Conservation (phyloP, 345 rosid genomes). For the Passiflora organensis region DNA sequence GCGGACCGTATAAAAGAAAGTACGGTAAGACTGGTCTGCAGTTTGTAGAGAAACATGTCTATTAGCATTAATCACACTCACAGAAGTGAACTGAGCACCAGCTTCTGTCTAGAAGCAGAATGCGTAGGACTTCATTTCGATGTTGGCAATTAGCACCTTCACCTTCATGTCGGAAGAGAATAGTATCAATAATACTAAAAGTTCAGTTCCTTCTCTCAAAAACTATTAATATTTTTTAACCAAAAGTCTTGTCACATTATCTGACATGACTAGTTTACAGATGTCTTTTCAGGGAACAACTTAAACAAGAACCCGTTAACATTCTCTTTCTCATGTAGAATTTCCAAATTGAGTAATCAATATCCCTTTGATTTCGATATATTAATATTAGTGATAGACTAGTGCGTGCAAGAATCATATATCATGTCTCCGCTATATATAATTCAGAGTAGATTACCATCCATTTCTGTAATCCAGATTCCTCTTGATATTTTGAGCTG, state of each 20-base stretch:
- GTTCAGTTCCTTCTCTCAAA: too few relatives aligned
- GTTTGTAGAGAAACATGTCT: slow-evolving; percentile 24
- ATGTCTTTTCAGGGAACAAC: too few relatives aligned
- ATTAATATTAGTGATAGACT: slow-evolving; percentile 9
- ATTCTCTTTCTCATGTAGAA: background rate
- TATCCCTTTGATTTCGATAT: background rate
- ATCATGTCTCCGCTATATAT: slow-evolving; percentile 1
- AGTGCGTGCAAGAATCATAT: slow-evolving; percentile 50
- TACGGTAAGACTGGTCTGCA: too few relatives aligned
- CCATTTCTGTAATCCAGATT: slow-evolving; percentile 17
- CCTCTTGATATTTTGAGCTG: too few relatives aligned
- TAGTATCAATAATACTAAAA: too few relatives aligned
- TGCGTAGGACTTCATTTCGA: too few relatives aligned
- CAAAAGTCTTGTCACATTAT: too few relatives aligned
- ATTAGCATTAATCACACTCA: slow-evolving; percentile 20
- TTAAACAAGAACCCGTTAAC: background rate
- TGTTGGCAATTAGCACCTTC: slow-evolving; percentile 4
- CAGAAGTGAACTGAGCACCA: slow-evolving; percentile 10
- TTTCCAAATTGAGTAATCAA: background rate
- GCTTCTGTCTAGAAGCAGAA: slow-evolving; percentile 4
- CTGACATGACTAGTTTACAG: too few relatives aligned
- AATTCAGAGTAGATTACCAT: slow-evolving; percentile 16
- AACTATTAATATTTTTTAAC: too few relatives aligned
- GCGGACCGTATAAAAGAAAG: too few relatives aligned
- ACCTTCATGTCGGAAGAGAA: background rate